Evolutionary conservation across 139 green algal species (phyloP).

Genomic region (Zygnema circumcarinatum): DNA sequence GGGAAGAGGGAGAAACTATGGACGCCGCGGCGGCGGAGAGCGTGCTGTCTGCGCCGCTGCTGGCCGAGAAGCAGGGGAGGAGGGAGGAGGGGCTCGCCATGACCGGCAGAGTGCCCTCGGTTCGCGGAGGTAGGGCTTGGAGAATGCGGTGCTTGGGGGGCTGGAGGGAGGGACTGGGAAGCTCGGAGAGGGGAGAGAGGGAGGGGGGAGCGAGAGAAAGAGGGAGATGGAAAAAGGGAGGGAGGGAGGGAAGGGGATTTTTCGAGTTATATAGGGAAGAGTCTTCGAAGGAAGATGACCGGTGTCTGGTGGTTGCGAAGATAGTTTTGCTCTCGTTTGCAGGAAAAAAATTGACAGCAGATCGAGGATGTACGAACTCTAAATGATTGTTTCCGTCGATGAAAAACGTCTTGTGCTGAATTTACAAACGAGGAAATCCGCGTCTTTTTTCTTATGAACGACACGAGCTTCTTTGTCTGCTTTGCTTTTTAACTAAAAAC

Average conservation of each 20-base stretch:
- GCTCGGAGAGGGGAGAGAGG: background rate
- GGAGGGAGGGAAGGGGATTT: background rate
- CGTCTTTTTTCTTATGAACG: background rate
- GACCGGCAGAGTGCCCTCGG: background rate
- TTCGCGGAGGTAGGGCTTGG: background rate
- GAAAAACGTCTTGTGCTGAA: no score
- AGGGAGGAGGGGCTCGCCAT: background rate
- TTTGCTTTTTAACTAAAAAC: background rate
- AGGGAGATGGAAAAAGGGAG: background rate
- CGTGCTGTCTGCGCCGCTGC: background rate
- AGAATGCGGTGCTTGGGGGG: background rate
- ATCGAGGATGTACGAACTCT: no score
- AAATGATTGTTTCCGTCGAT: no score
- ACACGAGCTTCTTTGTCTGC: background rate
- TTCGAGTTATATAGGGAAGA: no score
- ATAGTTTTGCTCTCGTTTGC: no score
- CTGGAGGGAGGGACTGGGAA: background rate
- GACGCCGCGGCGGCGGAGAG: no score
- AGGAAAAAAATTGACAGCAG: no score
- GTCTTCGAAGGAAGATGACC: no score
- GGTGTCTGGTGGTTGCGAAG: no score
- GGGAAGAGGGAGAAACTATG: background rate
- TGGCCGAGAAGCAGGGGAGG: background rate
- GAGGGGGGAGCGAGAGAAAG: background rate
- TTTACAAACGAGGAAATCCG: background rate